These are phyloP conservation scores for Teunomyces tritomae DNA, from an alignment of 805 yeast species.

Conservation along the genomic window DNA sequence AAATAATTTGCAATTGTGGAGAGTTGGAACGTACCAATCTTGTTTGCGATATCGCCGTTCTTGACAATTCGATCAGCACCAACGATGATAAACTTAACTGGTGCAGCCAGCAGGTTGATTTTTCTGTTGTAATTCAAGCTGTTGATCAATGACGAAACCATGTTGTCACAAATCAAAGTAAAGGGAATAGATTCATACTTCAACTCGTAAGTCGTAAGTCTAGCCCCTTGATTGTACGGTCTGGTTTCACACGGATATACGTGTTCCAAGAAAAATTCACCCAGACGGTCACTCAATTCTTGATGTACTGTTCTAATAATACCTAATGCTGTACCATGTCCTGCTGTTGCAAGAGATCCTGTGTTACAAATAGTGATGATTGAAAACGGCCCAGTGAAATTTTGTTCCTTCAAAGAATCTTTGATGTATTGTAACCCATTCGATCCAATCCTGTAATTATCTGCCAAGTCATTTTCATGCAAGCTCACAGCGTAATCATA, in stretches of 20 bases:
- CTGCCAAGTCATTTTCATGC: constrained; percentile 73
- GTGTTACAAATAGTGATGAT: constrained; percentile 94
- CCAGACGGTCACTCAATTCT: constrained; percentile 20
- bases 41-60: constrained; percentile 95
- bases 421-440: constrained; percentile 74
- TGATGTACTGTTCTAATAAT: constrained; percentile 72
- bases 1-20: constrained; percentile 65
- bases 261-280: constrained; percentile 52
- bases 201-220: constrained; percentile 87
- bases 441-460: constrained; percentile 74
- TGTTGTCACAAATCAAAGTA: constrained; percentile 84
- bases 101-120: constrained; percentile 40
- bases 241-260: constrained; percentile 91
- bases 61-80: constrained; percentile 94
- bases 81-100: constrained; percentile 84
- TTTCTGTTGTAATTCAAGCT: constrained; percentile 35
- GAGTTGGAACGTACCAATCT: constrained; percentile 91
- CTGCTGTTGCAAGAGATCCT: constrained; percentile 95
- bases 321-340: constrained; percentile 96
- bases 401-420: constrained; percentile 42
- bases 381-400: constrained; percentile 64
- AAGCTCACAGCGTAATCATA: constrained; percentile 50
- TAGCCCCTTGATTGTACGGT: constrained; percentile 95
- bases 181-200: constrained; percentile 85
- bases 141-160: constrained; percentile 75